These are phyloP conservation scores for Hyaloscypha bicolor DNA, from an alignment of 495 filamentous ascomycete species.

Conservation along the genomic window DNA sequence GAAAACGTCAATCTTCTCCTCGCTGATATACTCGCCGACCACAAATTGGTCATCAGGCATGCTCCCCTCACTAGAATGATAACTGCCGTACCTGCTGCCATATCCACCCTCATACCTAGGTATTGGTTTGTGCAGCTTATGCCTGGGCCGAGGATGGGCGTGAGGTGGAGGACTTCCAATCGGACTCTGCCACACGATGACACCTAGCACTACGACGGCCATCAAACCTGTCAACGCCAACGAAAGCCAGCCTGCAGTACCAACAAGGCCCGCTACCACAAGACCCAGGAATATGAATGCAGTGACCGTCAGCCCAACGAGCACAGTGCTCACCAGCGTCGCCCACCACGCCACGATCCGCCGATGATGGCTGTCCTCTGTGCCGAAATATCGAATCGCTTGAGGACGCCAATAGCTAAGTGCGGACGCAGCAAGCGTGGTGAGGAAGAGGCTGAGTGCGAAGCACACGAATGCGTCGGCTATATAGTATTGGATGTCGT, in stretches of 20 bases:
- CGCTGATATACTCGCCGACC: not conserved
- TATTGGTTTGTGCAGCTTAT: not conserved
- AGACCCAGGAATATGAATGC: constrained; percentile 18
- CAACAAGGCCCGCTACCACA: constrained; percentile 12
- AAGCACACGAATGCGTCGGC: constrained; percentile 2
- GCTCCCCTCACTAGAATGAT: not conserved
- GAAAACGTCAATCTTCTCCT: not conserved
- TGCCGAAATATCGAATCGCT: constrained; percentile 9
- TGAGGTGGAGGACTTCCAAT: constrained; percentile 6
- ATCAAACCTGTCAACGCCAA: not conserved
- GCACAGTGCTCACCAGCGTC: constrained; percentile 5
- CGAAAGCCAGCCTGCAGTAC: constrained; percentile 8
- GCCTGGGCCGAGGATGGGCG: not conserved
- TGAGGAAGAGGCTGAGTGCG: constrained; percentile 6
- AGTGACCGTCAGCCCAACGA: constrained; percentile 6
- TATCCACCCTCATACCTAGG: not conserved
- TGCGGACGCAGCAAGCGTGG: constrained; percentile 12
- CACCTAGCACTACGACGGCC: not conserved
- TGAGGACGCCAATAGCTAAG: not conserved
- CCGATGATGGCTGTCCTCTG: not conserved
- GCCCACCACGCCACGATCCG: constrained; percentile 18
- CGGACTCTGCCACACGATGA: constrained; percentile 22
- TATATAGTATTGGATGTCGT: constrained; percentile 8
- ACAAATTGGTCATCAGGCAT: not conserved
- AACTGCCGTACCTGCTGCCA: not conserved